phyloP scores from a whole-genome alignment of 441 rosid genomes.

The Manihot esculenta region DNA sequence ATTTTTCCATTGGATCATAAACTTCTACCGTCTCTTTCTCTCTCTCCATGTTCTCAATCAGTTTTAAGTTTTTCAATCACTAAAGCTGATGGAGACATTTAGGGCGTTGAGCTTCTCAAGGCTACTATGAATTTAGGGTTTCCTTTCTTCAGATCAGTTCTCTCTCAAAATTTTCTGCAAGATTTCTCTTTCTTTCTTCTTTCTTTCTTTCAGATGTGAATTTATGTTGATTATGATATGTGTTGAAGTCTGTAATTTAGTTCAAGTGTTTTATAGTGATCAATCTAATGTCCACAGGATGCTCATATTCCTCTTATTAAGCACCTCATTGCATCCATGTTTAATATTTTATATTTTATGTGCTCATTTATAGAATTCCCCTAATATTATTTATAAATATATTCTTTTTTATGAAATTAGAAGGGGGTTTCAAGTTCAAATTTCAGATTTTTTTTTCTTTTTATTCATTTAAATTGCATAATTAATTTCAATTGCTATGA shows the following conservation, averaged over 20 bases:
- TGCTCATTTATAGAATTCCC: neutral
- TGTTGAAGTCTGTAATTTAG: conserved; percentile 10
- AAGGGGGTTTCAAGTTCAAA: too few species aligned
- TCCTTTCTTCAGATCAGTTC: conserved; percentile 21
- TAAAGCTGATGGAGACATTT: conserved; percentile 17
- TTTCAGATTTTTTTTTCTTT: too few species aligned
- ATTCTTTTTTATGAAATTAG: too few species aligned
- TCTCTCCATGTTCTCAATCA: conserved; percentile 18
- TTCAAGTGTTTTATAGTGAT: conserved; percentile 13
- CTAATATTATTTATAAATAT: too few species aligned
- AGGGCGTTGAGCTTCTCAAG: conserved; percentile 38
- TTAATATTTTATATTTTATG: neutral
- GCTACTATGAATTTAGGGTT: conserved; percentile 37
- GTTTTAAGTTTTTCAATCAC: conserved; percentile 16
- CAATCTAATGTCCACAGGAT: conserved; percentile 31
- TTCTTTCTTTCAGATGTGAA: conserved; percentile 25
- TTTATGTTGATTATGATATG: conserved; percentile 13
- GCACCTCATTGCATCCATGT: neutral
- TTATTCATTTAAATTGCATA: too few species aligned
- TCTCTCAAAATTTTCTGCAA: conserved; percentile 13
- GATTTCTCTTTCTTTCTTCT: neutral
- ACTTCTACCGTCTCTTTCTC: conserved; percentile 5
- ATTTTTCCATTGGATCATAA: conserved; percentile 38
- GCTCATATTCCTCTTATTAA: conserved; percentile 5
- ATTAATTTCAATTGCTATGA: too few species aligned